Conservation (phyloP, 495 filamentous ascomycete genomes). For the Aspergillus sparsus region DNA sequence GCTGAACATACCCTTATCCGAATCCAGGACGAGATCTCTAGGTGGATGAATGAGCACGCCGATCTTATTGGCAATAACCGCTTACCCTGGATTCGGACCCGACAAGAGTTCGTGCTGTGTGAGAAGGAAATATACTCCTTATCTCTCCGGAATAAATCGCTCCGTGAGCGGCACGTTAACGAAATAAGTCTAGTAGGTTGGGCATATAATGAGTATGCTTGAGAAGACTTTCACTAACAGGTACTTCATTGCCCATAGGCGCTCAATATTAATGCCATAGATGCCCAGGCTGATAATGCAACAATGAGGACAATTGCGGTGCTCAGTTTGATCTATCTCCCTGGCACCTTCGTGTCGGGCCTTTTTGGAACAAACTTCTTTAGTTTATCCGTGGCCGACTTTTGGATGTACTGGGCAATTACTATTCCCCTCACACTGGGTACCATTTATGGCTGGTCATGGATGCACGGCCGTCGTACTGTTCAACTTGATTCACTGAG, state of each 20-base stretch:
- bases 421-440: neutral
- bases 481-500: neutral
- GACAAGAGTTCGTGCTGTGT: neutral
- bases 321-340: neutral
- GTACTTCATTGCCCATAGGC: neutral
- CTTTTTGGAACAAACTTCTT: neutral
- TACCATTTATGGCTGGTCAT: neutral
- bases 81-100: neutral
- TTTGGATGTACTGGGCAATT: neutral
- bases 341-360: neutral
- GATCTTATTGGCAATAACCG: neutral
- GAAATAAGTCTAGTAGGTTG: conserved; percentile 3
- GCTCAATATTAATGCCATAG: neutral
- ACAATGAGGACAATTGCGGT: neutral
- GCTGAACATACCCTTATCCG: neutral
- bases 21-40: neutral
- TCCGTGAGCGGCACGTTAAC: neutral
- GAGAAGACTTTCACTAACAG: neutral
- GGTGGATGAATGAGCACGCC: neutral
- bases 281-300: neutral
- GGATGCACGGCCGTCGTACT: neutral
- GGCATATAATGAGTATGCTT: neutral
- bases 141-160: neutral
- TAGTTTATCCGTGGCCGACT: neutral
- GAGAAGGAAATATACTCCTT: neutral